phyloP scores from a whole-genome alignment of 345 rosid genomes.

The Geranium rotundifolium region DNA sequence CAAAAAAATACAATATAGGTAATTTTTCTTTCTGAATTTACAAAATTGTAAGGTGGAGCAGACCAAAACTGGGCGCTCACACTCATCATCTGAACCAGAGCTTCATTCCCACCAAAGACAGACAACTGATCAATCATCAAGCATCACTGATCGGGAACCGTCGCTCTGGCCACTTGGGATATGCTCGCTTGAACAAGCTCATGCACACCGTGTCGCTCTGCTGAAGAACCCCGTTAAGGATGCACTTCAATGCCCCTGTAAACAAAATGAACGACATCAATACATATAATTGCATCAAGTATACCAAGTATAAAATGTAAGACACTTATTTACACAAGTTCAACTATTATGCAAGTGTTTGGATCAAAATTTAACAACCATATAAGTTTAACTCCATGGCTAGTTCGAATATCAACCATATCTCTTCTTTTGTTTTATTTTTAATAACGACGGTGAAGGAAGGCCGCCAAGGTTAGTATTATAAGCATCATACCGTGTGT shows the following conservation, averaged over 20 bases:
- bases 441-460: background rate
- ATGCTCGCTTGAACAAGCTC: conserved; percentile 81
- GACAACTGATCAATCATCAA: conserved; percentile 14
- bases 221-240: conserved; percentile 78
- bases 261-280: conserved; percentile 4
- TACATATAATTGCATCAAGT: background rate
- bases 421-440: background rate
- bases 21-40: no score
- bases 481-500: conserved; percentile 59
- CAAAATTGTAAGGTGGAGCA: no score
- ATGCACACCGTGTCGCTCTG: conserved; percentile 82
- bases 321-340: no score
- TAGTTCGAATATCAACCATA: background rate
- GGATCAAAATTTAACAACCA: no score
- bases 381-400: no score
- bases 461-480: no score
- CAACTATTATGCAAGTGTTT: no score
- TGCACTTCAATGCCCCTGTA: conserved; percentile 75
- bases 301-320: no score
- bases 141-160: conserved; percentile 43
- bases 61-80: no score
- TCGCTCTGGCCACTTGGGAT: conserved; percentile 82
- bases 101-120: conserved; percentile 52
- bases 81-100: conserved; percentile 54
- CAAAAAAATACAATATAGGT: no score